Conservation (phyloP, 164 flowering plant genomes). For the Nelumbo lutea region DNA sequence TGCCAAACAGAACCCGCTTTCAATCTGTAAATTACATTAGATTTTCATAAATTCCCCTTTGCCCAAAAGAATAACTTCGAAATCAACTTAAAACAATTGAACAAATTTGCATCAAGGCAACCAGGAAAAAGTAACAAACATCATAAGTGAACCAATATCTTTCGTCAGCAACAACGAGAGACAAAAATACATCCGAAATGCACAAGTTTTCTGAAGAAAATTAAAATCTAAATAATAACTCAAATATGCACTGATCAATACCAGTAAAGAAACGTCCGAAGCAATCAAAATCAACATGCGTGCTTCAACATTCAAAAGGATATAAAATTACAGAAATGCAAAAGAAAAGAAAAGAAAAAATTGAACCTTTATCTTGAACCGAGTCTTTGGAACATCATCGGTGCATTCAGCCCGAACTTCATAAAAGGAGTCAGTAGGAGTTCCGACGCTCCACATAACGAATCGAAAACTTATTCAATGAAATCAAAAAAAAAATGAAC, state of each 20-base stretch:
- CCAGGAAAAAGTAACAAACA: neutral
- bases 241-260: no score
- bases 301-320: neutral
- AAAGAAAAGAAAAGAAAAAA: neutral
- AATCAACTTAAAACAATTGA: neutral
- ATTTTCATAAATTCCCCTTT: no score
- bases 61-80: neutral
- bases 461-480: neutral
- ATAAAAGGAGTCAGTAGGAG: constrained; percentile 75
- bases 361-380: constrained; percentile 79
- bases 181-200: neutral
- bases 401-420: constrained; percentile 72
- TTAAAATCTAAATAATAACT: neutral
- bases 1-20: no score
- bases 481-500: constrained; percentile 2
- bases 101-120: neutral
- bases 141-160: neutral
- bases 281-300: neutral
- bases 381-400: constrained; percentile 68
- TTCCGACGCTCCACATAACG: constrained; percentile 62
- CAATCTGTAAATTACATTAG: no score
- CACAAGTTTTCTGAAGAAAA: neutral
- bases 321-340: neutral
- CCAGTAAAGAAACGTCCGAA: no score
- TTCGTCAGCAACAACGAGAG: neutral